These are phyloP conservation scores for Talaromyces atroroseus DNA, from an alignment of 2,329 filamentous ascomycete species.

Conservation along the genomic window DNA sequence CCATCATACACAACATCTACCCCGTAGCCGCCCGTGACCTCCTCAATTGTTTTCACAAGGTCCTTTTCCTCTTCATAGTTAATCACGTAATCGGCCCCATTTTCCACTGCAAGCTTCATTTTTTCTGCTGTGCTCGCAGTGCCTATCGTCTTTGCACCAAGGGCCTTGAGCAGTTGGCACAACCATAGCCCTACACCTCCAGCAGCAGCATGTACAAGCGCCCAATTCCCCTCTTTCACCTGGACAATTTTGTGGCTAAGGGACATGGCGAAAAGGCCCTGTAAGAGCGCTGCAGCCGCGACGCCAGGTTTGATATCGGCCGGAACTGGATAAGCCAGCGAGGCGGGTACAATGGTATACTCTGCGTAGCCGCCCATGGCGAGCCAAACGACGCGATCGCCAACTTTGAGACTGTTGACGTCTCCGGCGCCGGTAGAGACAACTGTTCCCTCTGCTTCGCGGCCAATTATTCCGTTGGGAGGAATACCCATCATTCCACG, in stretches of 20 bases:
- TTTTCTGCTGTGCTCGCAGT: conserved; percentile 67
- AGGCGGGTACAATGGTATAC: conserved; percentile 47
- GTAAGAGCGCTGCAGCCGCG: conserved; percentile 61
- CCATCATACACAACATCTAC: conserved; percentile 71
- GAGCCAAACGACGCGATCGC: conserved; percentile 66
- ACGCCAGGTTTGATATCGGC: conserved; percentile 50
- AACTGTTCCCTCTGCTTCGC: conserved; percentile 66
- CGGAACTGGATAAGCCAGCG: conserved; percentile 55
- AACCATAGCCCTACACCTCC: conserved; percentile 69
- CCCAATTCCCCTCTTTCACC: conserved; percentile 66
- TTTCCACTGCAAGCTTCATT: conserved; percentile 55
- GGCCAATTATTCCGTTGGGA: conserved; percentile 66
- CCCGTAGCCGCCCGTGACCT: conserved; percentile 66
- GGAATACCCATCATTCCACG: conserved; percentile 65
- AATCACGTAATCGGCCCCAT: conserved; percentile 61
- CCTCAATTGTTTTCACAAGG: conserved; percentile 68
- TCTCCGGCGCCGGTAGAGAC: conserved; percentile 51
- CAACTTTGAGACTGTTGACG: conserved; percentile 48
- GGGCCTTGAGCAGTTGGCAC: conserved; percentile 60
- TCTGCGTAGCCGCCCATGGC: conserved; percentile 48
- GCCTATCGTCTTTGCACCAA: conserved; percentile 70
- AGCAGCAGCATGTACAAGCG: conserved; percentile 73
- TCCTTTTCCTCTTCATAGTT: conserved; percentile 70
- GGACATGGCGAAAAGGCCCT: conserved; percentile 73
- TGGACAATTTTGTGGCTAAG: conserved; percentile 63